Percentiles rank a stretch among this genome's conserved stretches.
Conservation (phyloP, 2,329 filamentous ascomycete genomes). For the Pestalotiopsis sp. region DNA sequence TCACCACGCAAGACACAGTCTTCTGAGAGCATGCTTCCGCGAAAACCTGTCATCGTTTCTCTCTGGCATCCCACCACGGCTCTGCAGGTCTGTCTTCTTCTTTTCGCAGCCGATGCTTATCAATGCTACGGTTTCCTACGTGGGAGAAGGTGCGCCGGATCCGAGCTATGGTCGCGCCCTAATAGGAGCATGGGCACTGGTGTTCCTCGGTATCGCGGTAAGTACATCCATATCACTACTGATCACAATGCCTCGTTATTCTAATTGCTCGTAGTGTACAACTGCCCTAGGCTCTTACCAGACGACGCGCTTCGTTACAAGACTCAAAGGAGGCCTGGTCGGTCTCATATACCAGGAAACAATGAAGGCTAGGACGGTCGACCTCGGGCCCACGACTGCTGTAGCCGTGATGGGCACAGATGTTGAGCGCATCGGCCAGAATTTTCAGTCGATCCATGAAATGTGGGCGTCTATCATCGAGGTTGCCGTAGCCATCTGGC, state of each 20-base stretch:
- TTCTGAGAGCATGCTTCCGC: slow-evolving; percentile 20
- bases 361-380: slow-evolving; percentile 22
- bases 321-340: slow-evolving; percentile 25
- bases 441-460: slow-evolving; percentile 27
- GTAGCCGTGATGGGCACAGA: slow-evolving; percentile 38
- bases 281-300: slow-evolving; percentile 17
- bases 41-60: slow-evolving; percentile 21
- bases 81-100: slow-evolving; percentile 28
- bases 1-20: slow-evolving; percentile 16
- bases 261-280: slow-evolving; percentile 12
- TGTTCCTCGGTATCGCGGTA: slow-evolving; percentile 33
- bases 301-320: slow-evolving; percentile 23
- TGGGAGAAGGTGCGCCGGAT: slow-evolving; percentile 18
- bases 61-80: slow-evolving; percentile 24
- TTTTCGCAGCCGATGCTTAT: slow-evolving; percentile 35
- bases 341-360: slow-evolving; percentile 28
- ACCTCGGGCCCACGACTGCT: slow-evolving; percentile 27
- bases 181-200: slow-evolving; percentile 33
- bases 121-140: slow-evolving; percentile 23
- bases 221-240: background rate
- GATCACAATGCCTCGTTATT: slow-evolving; percentile 18
- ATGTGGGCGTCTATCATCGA: slow-evolving; percentile 31
- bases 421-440: slow-evolving; percentile 30
- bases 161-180: slow-evolving; percentile 27
- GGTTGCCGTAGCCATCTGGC: slow-evolving; percentile 30